Base-by-base conservation (phyloP, 371 early-diverging fungal genomes). In the Thermomucor indicae-seudaticae region DNA sequence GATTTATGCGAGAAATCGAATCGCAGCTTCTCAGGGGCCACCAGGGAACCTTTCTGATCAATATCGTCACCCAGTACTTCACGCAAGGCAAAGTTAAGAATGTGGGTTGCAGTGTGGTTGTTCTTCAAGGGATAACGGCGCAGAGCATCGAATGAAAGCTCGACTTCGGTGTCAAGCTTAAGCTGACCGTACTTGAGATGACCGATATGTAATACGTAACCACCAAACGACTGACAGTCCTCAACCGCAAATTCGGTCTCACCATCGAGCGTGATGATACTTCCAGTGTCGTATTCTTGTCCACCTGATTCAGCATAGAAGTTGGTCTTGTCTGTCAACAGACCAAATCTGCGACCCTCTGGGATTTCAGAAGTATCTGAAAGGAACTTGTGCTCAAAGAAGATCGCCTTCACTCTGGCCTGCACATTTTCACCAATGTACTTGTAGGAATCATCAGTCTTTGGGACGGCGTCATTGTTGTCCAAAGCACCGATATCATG, bases 221-320 rank as follows among this genome's bases (percentile, higher is more conserved):
- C 95, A 60, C 91, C 95, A 63, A 79, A 96, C n/a, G 85, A 84
- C 75, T 99, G 96, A 43, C 92, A 93, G 65, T 98, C 92, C 60
- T 89, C 86, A n/a, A 99, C 98, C 3, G 76, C 81, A 55, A 97
- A 95, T 52, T 95, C 93, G 27, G 82, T 77, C 49, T 88, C 70
- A 27, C 88, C 90, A 57, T 93, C 92, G 38, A 87, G 71, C 25
- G 84, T 75, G 29, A 88, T 84, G 49, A 99, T 82, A 51, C 82
- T 79, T 43, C 99, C 99, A n/a, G 85, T 88, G 65, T 99, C 99
- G 58, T 87, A 94, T 60, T 93, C 90, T 72, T 99, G 99, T 31
- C 99, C 99, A 66, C 99, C 99, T 46, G 85, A 85, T 75, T 99
- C 99, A 38, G 96, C 94, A 69, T 99, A 99, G 62, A 99, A 97